These are phyloP conservation scores for Chiua sp. DNA, from an alignment of 1,284 basidiomycete species.

Conservation along the genomic window DNA sequence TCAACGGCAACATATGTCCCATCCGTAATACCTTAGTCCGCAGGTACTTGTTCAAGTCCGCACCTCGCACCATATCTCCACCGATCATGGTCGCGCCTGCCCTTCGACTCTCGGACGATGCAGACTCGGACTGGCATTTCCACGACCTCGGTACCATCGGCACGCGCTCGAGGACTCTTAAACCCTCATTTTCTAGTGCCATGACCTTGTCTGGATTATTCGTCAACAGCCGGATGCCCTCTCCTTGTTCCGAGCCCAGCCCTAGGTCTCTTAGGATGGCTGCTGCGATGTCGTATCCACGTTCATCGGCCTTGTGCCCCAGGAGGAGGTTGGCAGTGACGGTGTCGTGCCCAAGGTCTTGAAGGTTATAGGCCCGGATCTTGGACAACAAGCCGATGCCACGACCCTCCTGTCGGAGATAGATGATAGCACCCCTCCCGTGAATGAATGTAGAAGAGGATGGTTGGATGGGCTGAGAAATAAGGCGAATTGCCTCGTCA, in stretches of 20 bases:
- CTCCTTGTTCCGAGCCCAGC: conserved; percentile 61
- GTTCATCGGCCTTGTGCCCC: conserved; percentile 93
- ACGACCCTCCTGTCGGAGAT: conserved; percentile 98
- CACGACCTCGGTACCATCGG: conserved; percentile 96
- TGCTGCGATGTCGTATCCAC: conserved; percentile 91
- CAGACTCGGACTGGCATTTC: conserved; percentile 43
- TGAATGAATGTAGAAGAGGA: conserved; percentile 53
- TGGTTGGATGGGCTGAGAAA: conserved; percentile 74
- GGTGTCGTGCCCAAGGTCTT: conserved; percentile 98
- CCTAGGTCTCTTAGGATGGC: conserved; percentile 92
- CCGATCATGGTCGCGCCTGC: conserved; percentile 88
- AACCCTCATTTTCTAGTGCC: conserved; percentile 85
- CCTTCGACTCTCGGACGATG: conserved; percentile 48
- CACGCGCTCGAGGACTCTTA: conserved; percentile 85
- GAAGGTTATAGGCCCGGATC: conserved; percentile 97
- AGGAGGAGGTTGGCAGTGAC: conserved; percentile 97
- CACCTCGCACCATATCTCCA: conserved; percentile 78
- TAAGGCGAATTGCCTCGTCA: conserved; percentile 94
- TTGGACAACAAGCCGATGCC: conserved; percentile 98
- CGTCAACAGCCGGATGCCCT: conserved; percentile 85
- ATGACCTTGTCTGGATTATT: conserved; percentile 99
- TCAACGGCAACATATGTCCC: conserved; percentile 91
- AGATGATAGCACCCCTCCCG: conserved; percentile 94
- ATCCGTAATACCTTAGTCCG: conserved; percentile 95
- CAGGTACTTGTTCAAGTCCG: conserved; percentile 95